phyloP scores from a whole-genome alignment of 208 protist species.

The Plasmodiophora brassicae region DNA sequence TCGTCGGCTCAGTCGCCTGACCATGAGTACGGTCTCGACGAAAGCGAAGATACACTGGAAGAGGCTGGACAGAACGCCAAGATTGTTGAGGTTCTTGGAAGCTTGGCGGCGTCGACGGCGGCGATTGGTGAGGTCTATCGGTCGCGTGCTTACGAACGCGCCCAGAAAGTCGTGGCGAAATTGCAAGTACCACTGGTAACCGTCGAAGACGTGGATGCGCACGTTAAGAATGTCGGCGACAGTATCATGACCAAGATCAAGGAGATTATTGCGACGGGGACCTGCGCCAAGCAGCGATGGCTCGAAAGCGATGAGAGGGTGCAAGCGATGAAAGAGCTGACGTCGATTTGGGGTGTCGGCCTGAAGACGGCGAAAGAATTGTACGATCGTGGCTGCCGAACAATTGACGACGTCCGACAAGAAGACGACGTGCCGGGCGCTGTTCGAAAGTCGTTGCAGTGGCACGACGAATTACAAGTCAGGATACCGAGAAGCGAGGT shows the following conservation, averaged over 20 bases:
- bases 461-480: background rate
- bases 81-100: background rate
- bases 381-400: background rate
- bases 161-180: background rate
- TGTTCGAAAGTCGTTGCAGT: background rate
- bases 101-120: background rate
- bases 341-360: constrained; percentile 1
- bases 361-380: background rate
- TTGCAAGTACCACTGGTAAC: background rate
- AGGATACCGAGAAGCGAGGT: background rate
- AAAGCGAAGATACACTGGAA: background rate
- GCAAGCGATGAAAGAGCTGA: background rate
- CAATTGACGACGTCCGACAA: background rate
- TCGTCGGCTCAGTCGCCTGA: background rate
- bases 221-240: background rate
- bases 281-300: background rate
- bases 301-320: constrained; percentile 23
- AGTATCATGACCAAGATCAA: background rate
- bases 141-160: background rate
- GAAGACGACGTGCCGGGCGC: background rate
- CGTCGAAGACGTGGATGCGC: background rate
- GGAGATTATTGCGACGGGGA: background rate
- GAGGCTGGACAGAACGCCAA: background rate
- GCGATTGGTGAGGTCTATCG: background rate
- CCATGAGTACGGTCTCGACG: background rate